Conservation (phyloP, 1,284 basidiomycete species). For the Amylostereum chailletii region DNA sequence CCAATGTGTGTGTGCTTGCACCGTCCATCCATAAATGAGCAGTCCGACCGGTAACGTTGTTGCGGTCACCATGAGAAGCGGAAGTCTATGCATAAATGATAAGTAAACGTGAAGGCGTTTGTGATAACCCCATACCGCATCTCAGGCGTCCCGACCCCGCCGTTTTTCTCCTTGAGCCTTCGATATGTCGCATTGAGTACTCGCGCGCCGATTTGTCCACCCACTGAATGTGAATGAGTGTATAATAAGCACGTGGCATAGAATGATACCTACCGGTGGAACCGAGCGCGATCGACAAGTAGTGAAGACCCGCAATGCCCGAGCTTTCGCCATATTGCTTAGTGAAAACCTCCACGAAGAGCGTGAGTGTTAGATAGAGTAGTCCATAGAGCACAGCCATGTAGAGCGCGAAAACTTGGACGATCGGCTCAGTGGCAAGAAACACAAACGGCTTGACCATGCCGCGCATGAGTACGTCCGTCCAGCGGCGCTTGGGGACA, state of each 20-base stretch:
- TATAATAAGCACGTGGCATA: not conserved
- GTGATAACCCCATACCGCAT: conserved; percentile 19
- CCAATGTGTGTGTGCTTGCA: conserved; percentile 6
- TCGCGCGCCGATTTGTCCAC: conserved; percentile 29
- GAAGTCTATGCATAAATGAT: conserved; percentile 13
- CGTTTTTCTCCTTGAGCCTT: conserved; percentile 26
- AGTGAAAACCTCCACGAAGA: conserved; percentile 28
- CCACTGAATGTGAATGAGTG: conserved; percentile 12
- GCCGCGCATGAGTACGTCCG: conserved; percentile 21
- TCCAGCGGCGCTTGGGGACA: conserved; percentile 14
- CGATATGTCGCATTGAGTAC: conserved; percentile 31
- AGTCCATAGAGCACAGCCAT: conserved; percentile 31
- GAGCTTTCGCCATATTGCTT: conserved; percentile 25
- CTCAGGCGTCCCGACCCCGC: conserved; percentile 31
- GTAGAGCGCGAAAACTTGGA: conserved; percentile 28
- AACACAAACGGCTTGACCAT: conserved; percentile 14
- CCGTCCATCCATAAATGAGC: conserved; percentile 18
- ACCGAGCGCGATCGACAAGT: conserved; percentile 29
- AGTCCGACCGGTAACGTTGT: conserved; percentile 22
- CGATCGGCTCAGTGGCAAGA: conserved; percentile 29
- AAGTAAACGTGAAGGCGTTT: too few species aligned
- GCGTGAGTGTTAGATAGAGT: conserved; percentile 33
- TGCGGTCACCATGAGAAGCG: conserved; percentile 22
- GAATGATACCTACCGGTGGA: conserved; percentile 19
- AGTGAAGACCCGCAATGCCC: conserved; percentile 35